Evolutionary conservation across 768 basidiomycete genomes (phyloP), one percentile per base, ranked within the genome.

Genomic region (Pulveroboletus ravenelii): DNA sequence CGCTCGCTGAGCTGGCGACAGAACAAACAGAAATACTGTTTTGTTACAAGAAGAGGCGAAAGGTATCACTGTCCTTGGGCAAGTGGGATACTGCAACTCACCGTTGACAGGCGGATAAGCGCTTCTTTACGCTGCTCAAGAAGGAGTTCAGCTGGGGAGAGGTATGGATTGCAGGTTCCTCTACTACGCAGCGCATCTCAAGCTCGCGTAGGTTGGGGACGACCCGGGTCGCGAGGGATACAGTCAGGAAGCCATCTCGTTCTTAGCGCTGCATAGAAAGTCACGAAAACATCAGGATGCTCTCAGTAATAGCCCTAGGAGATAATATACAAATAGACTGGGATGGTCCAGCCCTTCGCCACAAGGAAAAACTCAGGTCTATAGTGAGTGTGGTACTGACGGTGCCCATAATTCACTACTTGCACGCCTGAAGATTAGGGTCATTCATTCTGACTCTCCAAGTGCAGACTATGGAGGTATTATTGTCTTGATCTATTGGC

Each of bases 11-110:
- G 39, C 78, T 95, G 34, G 73, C 78, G 25, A 72, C 75, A 18
- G 64, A 66, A 34, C 66, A 68, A 17, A 79, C 85, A 15, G 85
- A 91, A 50, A 78, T 94, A 36, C 66, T 95, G 32, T 93, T 97
- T 69, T 93, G 91, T 63, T 95, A 93, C 72, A 93, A 93, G 71
- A 95, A 94, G 63, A 78, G 93, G 47, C 78, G 93, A 70, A 94
- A 92, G 80, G 91, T 86, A 53, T 47, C 8, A 23, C 45, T 37
- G 63, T 38, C 17, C n/a, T 30, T 37, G 12, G n/a, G n/a, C 13
- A 23, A 23, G 6, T 27, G 41, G 27, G 14, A 47, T 45, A 25
- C 27, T 6, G 37, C 32, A 18, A 31, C 45, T 60, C 3, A 60
- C 34, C 3, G 37, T 31, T 50, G 31, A 30, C 53, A 93, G 91